phyloP scores from a whole-genome alignment of 352 stramenopile genomes.

The Pythium grandisporangium region DNA sequence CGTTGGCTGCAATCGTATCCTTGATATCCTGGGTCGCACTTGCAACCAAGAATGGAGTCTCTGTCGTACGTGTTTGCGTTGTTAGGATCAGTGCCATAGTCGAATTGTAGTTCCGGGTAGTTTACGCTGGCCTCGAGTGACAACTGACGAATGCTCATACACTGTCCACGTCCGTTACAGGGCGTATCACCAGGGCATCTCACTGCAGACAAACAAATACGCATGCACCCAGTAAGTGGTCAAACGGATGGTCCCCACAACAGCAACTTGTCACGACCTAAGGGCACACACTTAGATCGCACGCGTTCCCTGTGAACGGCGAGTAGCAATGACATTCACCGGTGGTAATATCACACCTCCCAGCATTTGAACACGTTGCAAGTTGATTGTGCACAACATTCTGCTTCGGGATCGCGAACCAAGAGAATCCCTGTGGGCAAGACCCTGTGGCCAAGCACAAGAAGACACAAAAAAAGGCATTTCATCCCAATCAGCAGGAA shows the following conservation, averaged over 20 bases:
- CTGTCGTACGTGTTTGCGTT: conserved; percentile 73
- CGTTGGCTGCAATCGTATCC: conserved; percentile 84
- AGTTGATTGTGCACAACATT: conserved; percentile 49
- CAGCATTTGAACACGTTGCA: conserved; percentile 47
- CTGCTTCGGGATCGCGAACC: conserved; percentile 33
- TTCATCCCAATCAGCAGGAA: no score
- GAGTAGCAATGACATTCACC: conserved; percentile 54
- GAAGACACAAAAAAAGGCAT: no score
- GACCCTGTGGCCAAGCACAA: no score
- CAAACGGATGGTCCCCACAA: no score
- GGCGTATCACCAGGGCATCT: conserved; percentile 38
- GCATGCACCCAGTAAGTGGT: no score
- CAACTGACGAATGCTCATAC: conserved; percentile 62
- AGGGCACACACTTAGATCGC: conserved; percentile 30
- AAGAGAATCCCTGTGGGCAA: conserved; percentile 45
- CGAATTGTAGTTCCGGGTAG: conserved; percentile 34
- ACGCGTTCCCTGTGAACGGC: conserved; percentile 48
- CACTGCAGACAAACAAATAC: conserved; percentile 22
- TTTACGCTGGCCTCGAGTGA: conserved; percentile 47
- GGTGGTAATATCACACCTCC: conserved; percentile 36
- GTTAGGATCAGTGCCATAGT: conserved; percentile 63
- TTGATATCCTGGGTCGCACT: conserved; percentile 85
- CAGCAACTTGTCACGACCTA: no score
- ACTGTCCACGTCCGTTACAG: conserved; percentile 70
- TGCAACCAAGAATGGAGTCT: conserved; percentile 73